Base-by-base conservation (phyloP, 371 early-diverging fungal species). In the Dichotomocladium elegans region DNA sequence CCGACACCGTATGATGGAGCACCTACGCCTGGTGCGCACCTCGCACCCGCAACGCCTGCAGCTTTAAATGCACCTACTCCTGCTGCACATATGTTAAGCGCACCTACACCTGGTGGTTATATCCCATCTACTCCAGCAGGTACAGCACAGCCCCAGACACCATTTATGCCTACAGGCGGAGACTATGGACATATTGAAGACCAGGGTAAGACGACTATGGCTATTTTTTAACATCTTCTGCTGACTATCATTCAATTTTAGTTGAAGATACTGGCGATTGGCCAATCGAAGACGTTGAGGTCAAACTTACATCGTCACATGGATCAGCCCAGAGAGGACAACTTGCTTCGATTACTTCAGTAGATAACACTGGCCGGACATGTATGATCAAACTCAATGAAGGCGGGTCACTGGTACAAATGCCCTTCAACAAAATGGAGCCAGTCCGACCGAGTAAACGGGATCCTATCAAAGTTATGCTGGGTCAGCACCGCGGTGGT, bases 381-480 rank as follows among this genome's bases (percentile, higher is more conserved):
- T 81, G 80, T 53, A 68, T 66, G 26, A 68, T 79, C 1, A 55
- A 57, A 2, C 25, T 72, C 35, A 45, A 64, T 31, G 60, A 52
- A 27, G 68, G 57, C 21, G 51, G 66, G 5, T 47, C 58, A 4
- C 68, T 70, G 11, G 58, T 65, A 10, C 71, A 73, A 35, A 57
- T 74, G 33, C 51, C 70, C 4, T 74, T 55, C 31, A 80, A 81
- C 25, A 67, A 68, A 24, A 74, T 93, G 41, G 80, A 82, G 26
- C 85, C 88, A 2, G 85, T 89, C 14, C 68, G 74, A 21, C 93
- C 93, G 2, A 79, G 80, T 49, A 93, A 91, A 72, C 87, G 83
- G 58, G 91, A 93, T 52, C 77, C 77, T 6, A 83, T 92, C 48
- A 81, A 88, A 55, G 83, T 94, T 12, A 66, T 93, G 19, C 64